A percentile compares a stretch with the other conserved stretches of the same genome.
These are phyloP conservation scores for Asparagopsis taxiformis DNA, from an alignment of 31 red algal genomes.

Conservation along the genomic window DNA sequence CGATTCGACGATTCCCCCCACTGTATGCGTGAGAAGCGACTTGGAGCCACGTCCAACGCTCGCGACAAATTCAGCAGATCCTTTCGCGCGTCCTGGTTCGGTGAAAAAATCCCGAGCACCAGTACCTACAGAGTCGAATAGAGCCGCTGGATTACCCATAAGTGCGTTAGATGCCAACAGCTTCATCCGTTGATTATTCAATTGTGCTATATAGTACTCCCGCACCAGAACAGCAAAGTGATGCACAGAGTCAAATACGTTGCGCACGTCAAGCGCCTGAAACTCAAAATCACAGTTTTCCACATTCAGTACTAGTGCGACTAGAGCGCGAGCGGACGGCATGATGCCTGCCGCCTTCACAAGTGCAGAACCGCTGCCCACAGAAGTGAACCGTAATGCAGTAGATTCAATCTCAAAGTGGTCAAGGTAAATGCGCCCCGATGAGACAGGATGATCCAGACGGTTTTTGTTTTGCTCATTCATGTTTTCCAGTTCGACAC, in stretches of 20 bases:
- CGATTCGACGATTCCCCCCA: constrained; percentile 81
- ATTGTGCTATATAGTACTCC: constrained; percentile 75
- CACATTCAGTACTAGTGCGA: constrained; percentile 82
- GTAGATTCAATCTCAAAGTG: constrained; percentile 42
- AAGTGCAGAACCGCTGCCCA: constrained; percentile 53
- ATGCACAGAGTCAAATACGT: constrained; percentile 82
- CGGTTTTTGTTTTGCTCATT: too few relatives aligned
- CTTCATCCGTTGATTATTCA: constrained; percentile 78
- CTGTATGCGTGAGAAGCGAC: constrained; percentile 82
- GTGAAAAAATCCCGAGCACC: constrained; percentile 86
- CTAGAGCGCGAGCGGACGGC: constrained; percentile 52
- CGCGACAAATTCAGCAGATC: constrained; percentile 75
- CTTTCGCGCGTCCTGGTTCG: constrained; percentile 79
- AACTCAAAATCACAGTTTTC: constrained; percentile 85
- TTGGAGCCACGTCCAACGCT: constrained; percentile 84
- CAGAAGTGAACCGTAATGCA: constrained; percentile 44
- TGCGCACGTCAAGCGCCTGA: constrained; percentile 62
- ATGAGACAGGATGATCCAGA: too few relatives aligned
- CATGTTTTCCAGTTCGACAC: too few relatives aligned
- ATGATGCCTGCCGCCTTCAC: constrained; percentile 58
- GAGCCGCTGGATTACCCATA: constrained; percentile 85
- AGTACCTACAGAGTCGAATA: constrained; percentile 88
- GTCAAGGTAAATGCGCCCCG: constrained; percentile 51
- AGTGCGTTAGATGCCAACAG: constrained; percentile 80
- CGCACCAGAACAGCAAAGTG: constrained; percentile 69